Evolutionary conservation across 768 basidiomycete species (phyloP).

Genomic region (Gloeopeniophorella convolvens): DNA sequence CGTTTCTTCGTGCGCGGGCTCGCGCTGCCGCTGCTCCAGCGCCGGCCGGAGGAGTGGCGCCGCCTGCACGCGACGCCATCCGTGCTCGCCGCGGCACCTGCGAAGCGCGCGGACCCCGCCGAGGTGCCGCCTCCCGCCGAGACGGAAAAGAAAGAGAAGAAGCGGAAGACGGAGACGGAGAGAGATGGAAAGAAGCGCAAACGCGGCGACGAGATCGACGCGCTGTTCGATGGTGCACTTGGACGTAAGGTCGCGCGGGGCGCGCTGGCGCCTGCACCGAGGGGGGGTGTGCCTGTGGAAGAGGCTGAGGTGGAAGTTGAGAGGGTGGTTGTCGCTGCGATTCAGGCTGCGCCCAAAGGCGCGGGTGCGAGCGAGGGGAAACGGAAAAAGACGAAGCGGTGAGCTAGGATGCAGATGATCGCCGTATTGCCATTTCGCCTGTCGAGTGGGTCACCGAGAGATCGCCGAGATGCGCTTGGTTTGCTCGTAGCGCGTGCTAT

Average conservation of each 20-base stretch:
- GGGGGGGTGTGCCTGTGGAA: background rate
- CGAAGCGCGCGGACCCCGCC: no score
- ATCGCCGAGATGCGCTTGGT: no score
- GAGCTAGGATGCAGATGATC: no score
- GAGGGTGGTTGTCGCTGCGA: constrained; percentile 53
- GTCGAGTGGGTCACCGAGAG: no score
- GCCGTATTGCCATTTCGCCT: no score
- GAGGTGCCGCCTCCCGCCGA: no score
- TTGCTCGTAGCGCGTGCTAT: no score
- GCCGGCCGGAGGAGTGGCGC: constrained; percentile 83
- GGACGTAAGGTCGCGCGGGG: constrained; percentile 56
- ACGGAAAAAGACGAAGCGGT: constrained; percentile 31
- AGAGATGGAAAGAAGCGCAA: constrained; percentile 37
- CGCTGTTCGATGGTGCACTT: constrained; percentile 51
- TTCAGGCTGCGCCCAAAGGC: constrained; percentile 45
- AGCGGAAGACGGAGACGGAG: background rate
- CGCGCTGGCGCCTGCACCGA: constrained; percentile 30
- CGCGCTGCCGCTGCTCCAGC: constrained; percentile 69
- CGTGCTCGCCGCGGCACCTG: constrained; percentile 25
- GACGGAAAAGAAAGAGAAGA: background rate
- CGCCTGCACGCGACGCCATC: constrained; percentile 45
- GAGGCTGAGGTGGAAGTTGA: constrained; percentile 35
- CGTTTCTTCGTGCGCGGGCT: constrained; percentile 80
- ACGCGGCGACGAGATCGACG: constrained; percentile 71
- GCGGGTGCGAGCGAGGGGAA: constrained; percentile 38